Evolutionary conservation across 2,329 filamentous ascomycete genomes (phyloP), one percentile per base, ranked within the genome.

Genomic region (Ceratocystis destructans): DNA sequence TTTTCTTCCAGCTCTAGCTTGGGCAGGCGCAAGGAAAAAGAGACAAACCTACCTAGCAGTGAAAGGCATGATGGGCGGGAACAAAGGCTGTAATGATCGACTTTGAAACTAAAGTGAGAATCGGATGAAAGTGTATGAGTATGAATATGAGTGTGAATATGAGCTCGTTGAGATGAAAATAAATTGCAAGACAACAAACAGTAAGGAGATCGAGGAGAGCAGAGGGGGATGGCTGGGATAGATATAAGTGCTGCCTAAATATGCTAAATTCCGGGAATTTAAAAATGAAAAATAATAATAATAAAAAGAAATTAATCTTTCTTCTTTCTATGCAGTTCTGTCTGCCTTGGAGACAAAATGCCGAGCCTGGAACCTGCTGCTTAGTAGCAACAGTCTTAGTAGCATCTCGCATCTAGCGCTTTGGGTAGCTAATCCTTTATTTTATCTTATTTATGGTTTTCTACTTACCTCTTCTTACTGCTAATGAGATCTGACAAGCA

Each of bases 51-150:
- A 83, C 81, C 80, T 83, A 63, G 76, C 78, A 72, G 82, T 84
- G 79, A 84, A 82, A 77, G 82, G 74, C 82, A 84, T 84, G 70
- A 66, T 82, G 77, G 48, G 6, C 22, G 8, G 12, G 31, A 44
- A 64, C 7, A 37, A 28, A 57, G 45, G 31, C 10, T 5, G 64
- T 22, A 10, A 31, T 28, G 15, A 22, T 46, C 7, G n/a, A 45
- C 12, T 20, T 45, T 12, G 55, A 59, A 50, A 12, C 8, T n/a
- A 25, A 8, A n/a, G 25, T 12, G 12, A 10, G 5, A 37, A 7
- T 17, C 17, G 2, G 55, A 59, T 57, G n/a, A 61, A 20, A 62
- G 31, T 20, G 44, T 62, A 46, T 17, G 45, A 63, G 12, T 22
- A 57, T n/a, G n/a, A n/a, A n/a, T n/a, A n/a, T 5, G 48, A 22